Percentiles rank a stretch among this genome's conserved stretches.
Conservation (phyloP, 1,139 yeast genomes). For the Yamadazyma spencermartinsiae region DNA sequence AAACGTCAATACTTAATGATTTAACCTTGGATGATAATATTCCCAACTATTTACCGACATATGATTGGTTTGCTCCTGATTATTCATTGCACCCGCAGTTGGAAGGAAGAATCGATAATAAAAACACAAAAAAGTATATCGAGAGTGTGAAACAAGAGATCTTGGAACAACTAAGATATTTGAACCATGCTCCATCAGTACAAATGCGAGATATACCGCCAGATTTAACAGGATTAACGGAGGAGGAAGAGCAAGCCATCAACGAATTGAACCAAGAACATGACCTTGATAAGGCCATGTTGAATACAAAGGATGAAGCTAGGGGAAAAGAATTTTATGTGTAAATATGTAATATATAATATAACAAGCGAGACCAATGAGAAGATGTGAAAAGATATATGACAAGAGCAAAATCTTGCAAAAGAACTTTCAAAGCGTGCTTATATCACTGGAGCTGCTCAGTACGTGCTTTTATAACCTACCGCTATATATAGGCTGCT, state of each 20-base stretch:
- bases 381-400: too few relatives aligned
- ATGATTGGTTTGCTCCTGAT: slow-evolving; percentile 91
- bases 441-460: too few relatives aligned
- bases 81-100: slow-evolving; percentile 85
- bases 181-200: slow-evolving; percentile 93
- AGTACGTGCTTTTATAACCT: too few relatives aligned
- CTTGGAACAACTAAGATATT: slow-evolving; percentile 75
- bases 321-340: slow-evolving; percentile 13
- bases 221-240: slow-evolving; percentile 66
- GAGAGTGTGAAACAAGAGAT: slow-evolving; percentile 78
- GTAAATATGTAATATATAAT: not conserved
- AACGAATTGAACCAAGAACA: slow-evolving; percentile 54
- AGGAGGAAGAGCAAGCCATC: slow-evolving; percentile 58
- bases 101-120: slow-evolving; percentile 86
- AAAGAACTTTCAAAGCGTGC: too few relatives aligned
- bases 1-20: slow-evolving; percentile 83
- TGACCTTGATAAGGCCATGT: slow-evolving; percentile 28
- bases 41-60: slow-evolving; percentile 79
- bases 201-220: slow-evolving; percentile 91
- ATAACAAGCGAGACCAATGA: not conserved
- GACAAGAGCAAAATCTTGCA: too few relatives aligned
- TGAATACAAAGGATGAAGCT: slow-evolving; percentile 28
- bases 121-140: slow-evolving; percentile 78
- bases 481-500: too few relatives aligned
- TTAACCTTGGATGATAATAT: slow-evolving; percentile 72